Percentiles rank a stretch among this genome's conserved stretches.
Evolutionary conservation across 1,284 basidiomycete genomes (phyloP).

Genomic region (Pseudozyma pruni): DNA sequence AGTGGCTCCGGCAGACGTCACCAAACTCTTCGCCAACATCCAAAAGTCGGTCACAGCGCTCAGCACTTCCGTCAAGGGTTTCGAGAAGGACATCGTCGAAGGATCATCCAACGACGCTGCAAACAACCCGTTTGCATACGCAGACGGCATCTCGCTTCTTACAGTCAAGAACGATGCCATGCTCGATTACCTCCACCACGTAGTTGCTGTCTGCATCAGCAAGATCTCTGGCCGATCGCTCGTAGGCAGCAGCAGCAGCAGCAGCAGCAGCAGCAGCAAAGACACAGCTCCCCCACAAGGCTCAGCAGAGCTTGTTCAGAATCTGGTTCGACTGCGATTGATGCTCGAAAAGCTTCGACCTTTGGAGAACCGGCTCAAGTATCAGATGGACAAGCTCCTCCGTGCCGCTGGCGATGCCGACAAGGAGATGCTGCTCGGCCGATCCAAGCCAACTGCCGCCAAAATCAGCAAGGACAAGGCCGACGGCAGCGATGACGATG

Average conservation of each 20-base stretch:
- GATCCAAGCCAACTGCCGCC: constrained; percentile 11
- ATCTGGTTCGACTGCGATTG: constrained; percentile 56
- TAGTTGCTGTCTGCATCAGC: constrained; percentile 73
- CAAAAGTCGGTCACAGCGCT: constrained; percentile 35
- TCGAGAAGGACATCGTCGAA: constrained; percentile 28
- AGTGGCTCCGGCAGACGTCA: constrained; percentile 22
- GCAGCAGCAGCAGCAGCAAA: constrained; percentile 5
- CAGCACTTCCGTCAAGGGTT: constrained; percentile 27
- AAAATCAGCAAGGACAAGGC: constrained; percentile 50
- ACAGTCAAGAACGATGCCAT: constrained; percentile 87
- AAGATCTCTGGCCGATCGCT: constrained; percentile 54
- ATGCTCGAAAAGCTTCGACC: constrained; percentile 70
- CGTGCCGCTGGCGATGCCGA: constrained; percentile 52
- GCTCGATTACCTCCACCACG: constrained; percentile 86
- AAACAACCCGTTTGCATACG: constrained; percentile 42
- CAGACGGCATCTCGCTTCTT: constrained; percentile 85
- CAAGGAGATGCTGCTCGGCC: constrained; percentile 34
- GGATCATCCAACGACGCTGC: constrained; percentile 11
- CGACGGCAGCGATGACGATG: constrained; percentile 72
- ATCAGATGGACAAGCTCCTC: constrained; percentile 88
- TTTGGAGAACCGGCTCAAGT: constrained; percentile 85
- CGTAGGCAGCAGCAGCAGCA: constrained; percentile 5
- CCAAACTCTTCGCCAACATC: constrained; percentile 22
- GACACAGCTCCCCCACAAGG: constrained; percentile 17
- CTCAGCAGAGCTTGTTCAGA: constrained; percentile 39